Percentiles rank a stretch among this genome's conserved stretches.
phyloP scores from a whole-genome alignment of 805 yeast genomes.

The Ogataea sp. region DNA sequence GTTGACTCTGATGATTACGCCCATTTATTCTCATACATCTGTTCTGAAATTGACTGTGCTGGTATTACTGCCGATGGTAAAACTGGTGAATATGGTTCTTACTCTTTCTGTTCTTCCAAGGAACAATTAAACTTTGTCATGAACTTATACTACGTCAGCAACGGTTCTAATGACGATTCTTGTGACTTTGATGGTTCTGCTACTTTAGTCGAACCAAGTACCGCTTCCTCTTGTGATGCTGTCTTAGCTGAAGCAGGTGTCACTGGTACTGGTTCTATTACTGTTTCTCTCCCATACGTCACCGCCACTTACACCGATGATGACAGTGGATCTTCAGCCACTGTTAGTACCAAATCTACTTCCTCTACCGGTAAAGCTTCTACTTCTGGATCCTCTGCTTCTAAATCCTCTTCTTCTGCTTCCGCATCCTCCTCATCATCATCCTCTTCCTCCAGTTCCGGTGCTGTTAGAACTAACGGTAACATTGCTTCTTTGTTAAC shows the following conservation, averaged over 20 bases:
- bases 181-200: conserved; percentile 71
- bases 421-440: conserved; percentile 12
- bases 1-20: conserved; percentile 52
- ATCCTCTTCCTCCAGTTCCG: conserved; percentile 9
- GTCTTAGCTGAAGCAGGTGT: conserved; percentile 59
- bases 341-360: conserved; percentile 15
- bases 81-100: conserved; percentile 61
- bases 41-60: conserved; percentile 47
- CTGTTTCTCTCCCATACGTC: conserved; percentile 24
- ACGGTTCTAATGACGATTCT: conserved; percentile 37
- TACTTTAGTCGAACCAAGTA: conserved; percentile 35
- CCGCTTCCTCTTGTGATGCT: conserved; percentile 48
- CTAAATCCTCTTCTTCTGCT: conserved; percentile 10
- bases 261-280: conserved; percentile 55
- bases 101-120: conserved; percentile 62
- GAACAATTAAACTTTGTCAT: conserved; percentile 58
- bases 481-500: conserved; percentile 6
- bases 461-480: conserved; percentile 5
- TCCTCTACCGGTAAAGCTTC: conserved; percentile 5
- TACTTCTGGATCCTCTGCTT: conserved; percentile 7
- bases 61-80: conserved; percentile 59
- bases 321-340: conserved; percentile 16
- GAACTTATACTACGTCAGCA: conserved; percentile 51
- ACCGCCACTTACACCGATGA: conserved; percentile 19
- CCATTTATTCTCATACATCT: conserved; percentile 48